Base-by-base conservation (phyloP, 441 rosid genomes). In the Erodium texanum region DNA sequence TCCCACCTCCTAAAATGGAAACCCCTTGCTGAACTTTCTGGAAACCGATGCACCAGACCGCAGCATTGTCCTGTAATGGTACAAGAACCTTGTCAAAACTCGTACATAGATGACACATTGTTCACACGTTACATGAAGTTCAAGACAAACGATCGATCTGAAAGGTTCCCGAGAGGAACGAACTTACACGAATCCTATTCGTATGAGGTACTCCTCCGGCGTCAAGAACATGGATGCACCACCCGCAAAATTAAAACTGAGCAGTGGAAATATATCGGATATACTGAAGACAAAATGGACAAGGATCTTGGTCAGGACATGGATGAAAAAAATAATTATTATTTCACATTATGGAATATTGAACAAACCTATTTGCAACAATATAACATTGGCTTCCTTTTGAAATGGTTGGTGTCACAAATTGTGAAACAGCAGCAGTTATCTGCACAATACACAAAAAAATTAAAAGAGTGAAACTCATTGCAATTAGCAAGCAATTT, bases 31-130 rank as follows among this genome's bases (percentile, higher is more conserved):
- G 87, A 78, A 71, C 83, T 78, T 74, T 85, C 79, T 77, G 81
- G 74, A 94, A 87, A 62, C 99, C 98, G 16, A 89, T 82, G 83
- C 98, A 92, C 99, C 99, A 92, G 81, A 86, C 67, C 10, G 91
- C 76, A 66, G 87, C 82, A 74, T 90, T 92, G 79, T 79, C 86
- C 97, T 92, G 88, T 56, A 66, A 67, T 64, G 67, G 72, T 48
- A n/a, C 64, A 27, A 67, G 43, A 38, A 36, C 52, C 6, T 52
- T 24, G 32, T 71, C 50, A 65, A 63, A 66, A 8, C 20, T 54
- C 50, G n/a, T n/a, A 41, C 11, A 43, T 43, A 43, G 15, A 43
- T 14, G 15, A 43, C n/a, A 43, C 1, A 3, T 18, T 16, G 22
- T 6, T 64, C 62, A 36, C 19, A 62, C 24, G 69, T 56, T 69